Evolutionary conservation across 2,329 filamentous ascomycete genomes (phyloP).

Genomic region (Cercospora berteroae): DNA sequence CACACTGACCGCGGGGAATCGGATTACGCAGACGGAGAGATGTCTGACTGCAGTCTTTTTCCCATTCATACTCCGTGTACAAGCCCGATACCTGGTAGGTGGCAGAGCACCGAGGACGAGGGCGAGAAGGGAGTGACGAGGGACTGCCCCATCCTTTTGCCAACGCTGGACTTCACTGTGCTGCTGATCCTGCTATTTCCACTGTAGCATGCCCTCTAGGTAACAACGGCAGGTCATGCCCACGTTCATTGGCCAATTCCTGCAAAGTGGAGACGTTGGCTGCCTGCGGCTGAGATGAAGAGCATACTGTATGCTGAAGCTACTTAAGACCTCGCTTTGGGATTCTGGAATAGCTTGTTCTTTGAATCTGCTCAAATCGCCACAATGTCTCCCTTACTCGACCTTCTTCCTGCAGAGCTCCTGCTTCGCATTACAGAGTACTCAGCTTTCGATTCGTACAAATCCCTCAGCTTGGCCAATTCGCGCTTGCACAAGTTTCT

Average conservation of each 20-base stretch:
- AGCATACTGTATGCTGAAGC: not conserved
- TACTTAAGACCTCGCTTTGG: not conserved
- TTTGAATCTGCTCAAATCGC: not conserved
- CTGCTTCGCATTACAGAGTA: conserved; percentile 9
- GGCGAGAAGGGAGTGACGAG: not conserved
- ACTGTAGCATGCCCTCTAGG: not conserved
- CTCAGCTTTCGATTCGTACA: not conserved
- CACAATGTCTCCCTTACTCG: not conserved
- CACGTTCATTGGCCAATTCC: not conserved
- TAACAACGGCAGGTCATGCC: not conserved
- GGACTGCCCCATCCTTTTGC: not conserved
- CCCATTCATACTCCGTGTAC: not conserved
- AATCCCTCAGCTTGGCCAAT: conserved; percentile 2
- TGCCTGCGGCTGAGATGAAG: not conserved
- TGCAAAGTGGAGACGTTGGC: not conserved
- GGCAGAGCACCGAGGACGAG: not conserved
- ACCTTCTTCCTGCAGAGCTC: conserved; percentile 4
- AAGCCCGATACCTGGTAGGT: not conserved
- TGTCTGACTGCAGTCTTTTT: not conserved
- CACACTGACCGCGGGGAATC: not conserved
- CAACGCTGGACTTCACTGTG: not conserved
- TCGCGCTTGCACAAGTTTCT: conserved; percentile 5
- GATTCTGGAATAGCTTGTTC: not conserved
- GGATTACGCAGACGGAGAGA: not conserved
- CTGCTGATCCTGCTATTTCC: not conserved